Base-by-base conservation (phyloP, 768 basidiomycete species). In the Trametes villosa region DNA sequence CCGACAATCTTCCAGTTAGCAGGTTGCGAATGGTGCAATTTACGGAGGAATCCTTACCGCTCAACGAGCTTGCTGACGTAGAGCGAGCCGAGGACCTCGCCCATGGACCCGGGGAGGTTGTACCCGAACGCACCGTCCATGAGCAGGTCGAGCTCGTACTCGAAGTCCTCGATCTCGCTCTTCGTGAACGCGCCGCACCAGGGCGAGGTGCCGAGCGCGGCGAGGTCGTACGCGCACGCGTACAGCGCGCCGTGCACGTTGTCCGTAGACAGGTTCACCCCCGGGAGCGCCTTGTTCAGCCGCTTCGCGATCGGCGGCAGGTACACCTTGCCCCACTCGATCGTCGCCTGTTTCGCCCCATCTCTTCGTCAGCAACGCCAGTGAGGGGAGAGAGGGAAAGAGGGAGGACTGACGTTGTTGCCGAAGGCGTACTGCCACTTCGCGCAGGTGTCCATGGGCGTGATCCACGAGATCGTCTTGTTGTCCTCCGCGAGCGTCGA, bases 211-310 rank as follows among this genome's bases (percentile, higher is more conserved):
- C 70, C 70, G 47, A 66, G 67, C 20, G 74, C 71, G 8, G 77
- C 79, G 38, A 77, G 68, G 63, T 78, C 77, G 53, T 76, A 80
- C 38, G 78, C 77, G 47, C 76, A 77, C 17, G 76, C 77, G 63
- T 77, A 80, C 22, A 81, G 65, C 45, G 77, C 77, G 29, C 78
- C 79, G 53, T 76, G 73, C 15, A 72, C 68, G 60, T 79, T 70
- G 51, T 71, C 62, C n/a, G 69, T 60, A 24, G 73, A 72, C 18
- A 80, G 58, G 51, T 71, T 64, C 13, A 78, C 62, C 7, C 68
- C 72, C 3, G 74, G 75, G 24, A 80, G 55, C 38, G 75, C 63
- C 33, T 64, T 66, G 52, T 74, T 74, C 22, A 79, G 72, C 29
- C 74, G 72, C 34, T 67, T 61, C 22, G 74, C 70, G 60, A 79